A percentile compares a stretch with the other conserved stretches of the same genome.
These are phyloP conservation scores for Laguncularia racemosa DNA, from an alignment of 345 rosid genomes.

Conservation along the genomic window DNA sequence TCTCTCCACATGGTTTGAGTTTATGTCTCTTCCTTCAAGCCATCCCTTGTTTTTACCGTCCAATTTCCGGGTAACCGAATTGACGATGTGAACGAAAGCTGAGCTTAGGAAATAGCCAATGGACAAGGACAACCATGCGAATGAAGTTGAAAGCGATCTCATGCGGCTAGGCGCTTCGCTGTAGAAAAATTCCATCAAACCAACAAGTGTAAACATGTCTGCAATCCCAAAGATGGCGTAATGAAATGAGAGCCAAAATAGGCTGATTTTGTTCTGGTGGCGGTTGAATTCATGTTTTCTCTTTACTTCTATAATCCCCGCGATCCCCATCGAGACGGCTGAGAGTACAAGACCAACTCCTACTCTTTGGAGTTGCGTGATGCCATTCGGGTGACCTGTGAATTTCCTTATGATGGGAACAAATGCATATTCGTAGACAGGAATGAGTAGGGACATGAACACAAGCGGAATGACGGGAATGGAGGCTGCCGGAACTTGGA, in stretches of 20 bases:
- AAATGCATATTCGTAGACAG: conserved; percentile 21
- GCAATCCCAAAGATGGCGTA: conserved; percentile 27
- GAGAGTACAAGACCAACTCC: conserved; percentile 34
- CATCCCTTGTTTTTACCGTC: conserved; percentile 11
- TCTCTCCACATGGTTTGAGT: conserved; percentile 20
- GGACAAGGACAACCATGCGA: conserved; percentile 24
- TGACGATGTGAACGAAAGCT: conserved; percentile 11
- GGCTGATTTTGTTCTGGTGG: conserved; percentile 17
- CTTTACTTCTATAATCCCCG: conserved; percentile 22
- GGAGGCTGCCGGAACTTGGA: conserved; percentile 21
- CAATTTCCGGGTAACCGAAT: conserved; percentile 10
- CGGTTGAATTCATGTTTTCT: conserved; percentile 15
- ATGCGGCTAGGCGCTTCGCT: conserved; percentile 22
- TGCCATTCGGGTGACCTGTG: conserved; percentile 27
- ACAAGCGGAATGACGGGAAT: conserved; percentile 27
- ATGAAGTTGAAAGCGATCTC: conserved; percentile 30
- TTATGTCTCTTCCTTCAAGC: conserved; percentile 23
- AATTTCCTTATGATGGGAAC: conserved; percentile 22
- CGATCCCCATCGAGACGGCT: conserved; percentile 22
- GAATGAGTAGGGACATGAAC: conserved; percentile 29
- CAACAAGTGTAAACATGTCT: conserved; percentile 30
- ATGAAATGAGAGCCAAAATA: conserved; percentile 30
- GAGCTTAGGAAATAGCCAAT: conserved; percentile 29
- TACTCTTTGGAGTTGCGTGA: conserved; percentile 23
- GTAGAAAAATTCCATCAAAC: conserved; percentile 33